Evolutionary conservation across 2,329 filamentous ascomycete genomes (phyloP), one percentile per base, ranked within the genome.

Genomic region (Diaporthe citriasiana): DNA sequence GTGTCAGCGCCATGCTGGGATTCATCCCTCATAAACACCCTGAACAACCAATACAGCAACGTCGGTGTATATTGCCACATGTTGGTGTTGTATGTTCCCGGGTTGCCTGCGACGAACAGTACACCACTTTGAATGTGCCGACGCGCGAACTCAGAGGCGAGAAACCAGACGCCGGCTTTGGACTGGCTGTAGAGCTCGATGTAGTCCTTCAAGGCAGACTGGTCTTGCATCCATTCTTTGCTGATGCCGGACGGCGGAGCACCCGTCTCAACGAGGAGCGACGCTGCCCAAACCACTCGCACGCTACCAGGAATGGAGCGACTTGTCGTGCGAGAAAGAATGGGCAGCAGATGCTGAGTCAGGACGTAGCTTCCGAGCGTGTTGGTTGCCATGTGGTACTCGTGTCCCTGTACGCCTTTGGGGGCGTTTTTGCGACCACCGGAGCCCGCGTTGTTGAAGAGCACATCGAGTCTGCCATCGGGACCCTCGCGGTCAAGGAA

Each of bases 361-460:
- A 79, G 53, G 1, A 79, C 22, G 51, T 74, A 76, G 7, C 65
- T 45, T 0, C 78, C 77, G 1, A 78, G 57, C 0, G 74, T 74
- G 35, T 79, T 79, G 35, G 74, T 72, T 30, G 71, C 56, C 30
- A 79, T 76, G 55, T 77, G 78, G 22, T 78, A 77, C 66, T 79
- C 78, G 50, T 76, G 71, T 2, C 76, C 78, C 53, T 78, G 76
- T 3, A 30, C 47, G 5, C 73, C 75, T 5, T 22, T 51, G 0
- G 76, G 76, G 3, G 76, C 78, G 22, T 79, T 71, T 6, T 76
- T 77, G 30, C 68, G 47, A 27, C 73, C 73, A 9, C 77, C 77
- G 1, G 75, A 77, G n/a, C 77, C 78, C 25, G 76, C 77, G 27
- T 79, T 79, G 73, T 78, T 78, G 66, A 78, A 79, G 22, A 79